Evolutionary conservation across 768 basidiomycete genomes (phyloP).

Genomic region (Rhizopogon salebrosus): DNA sequence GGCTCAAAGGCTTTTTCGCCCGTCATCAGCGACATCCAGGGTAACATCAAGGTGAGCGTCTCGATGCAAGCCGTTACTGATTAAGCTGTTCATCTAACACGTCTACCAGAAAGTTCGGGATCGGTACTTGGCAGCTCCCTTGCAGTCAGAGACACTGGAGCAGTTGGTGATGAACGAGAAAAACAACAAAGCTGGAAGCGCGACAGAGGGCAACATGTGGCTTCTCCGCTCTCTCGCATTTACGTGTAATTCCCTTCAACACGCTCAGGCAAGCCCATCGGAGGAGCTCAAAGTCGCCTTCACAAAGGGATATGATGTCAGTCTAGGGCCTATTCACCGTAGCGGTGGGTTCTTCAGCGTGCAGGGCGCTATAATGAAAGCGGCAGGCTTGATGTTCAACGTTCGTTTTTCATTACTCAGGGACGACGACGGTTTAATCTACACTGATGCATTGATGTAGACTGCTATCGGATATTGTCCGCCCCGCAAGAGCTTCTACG

Average conservation of each 20-base stretch:
- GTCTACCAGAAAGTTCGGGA: slow-evolving; percentile 77
- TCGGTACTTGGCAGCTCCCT: slow-evolving; percentile 65
- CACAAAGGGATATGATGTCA: slow-evolving; percentile 66
- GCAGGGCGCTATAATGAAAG: background rate
- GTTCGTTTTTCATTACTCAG: background rate
- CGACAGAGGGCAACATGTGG: slow-evolving; percentile 94
- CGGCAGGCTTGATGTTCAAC: background rate
- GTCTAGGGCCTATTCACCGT: background rate
- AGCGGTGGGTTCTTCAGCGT: background rate
- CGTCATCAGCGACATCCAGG: slow-evolving; percentile 83
- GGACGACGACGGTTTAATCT: background rate
- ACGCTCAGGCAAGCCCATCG: slow-evolving; percentile 57
- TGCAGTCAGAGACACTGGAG: slow-evolving; percentile 74
- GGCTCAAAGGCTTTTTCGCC: slow-evolving; percentile 78
- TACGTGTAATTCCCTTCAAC: slow-evolving; percentile 76
- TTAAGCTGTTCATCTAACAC: background rate
- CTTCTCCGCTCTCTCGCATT: slow-evolving; percentile 87
- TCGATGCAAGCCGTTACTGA: background rate
- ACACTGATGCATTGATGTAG: slow-evolving; percentile 28
- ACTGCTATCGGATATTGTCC: slow-evolving; percentile 60
- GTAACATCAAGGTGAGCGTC: slow-evolving; percentile 80
- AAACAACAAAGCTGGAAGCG: slow-evolving; percentile 77
- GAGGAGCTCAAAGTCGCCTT: slow-evolving; percentile 64
- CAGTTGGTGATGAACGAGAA: slow-evolving; percentile 80
- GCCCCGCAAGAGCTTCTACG: slow-evolving; percentile 56